Evolutionary conservation across 352 stramenopile genomes (phyloP), one percentile per base, ranked within the genome.

Genomic region (Pythium biforme): DNA sequence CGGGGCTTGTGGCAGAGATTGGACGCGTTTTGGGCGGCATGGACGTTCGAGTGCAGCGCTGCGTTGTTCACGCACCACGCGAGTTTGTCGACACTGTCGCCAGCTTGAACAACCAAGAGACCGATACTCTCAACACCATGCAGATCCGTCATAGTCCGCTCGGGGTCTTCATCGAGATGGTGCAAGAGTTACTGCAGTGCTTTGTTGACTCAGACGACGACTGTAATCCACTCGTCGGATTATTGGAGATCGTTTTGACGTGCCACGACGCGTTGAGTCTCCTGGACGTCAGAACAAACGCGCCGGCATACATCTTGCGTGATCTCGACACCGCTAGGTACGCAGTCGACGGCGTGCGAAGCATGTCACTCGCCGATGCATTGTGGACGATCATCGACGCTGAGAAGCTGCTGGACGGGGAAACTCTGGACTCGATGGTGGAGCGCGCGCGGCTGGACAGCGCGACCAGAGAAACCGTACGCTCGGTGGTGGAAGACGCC

Each of bases 201-300:
- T 40, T 26, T 12, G 20, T 33, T 6, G n/a, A 3, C 3, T 39
- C 20, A 6, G 48, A 49, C 0, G 40, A 47, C 4, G 23, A 37
- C 4, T 20, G 10, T 1, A 55, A 55, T 26, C 47, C 37, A 9
- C 33, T 63, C 1, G 27, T 12, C 10, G 52, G 50, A 22, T 29
- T 27, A 6, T 15, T 59, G n/a, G 26, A 40, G 10, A 14, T 45
- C 48, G 62, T 48, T 0, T 4, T 64, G 20, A n/a, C 7, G 3
- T 69, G 55, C 12, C 20, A 47, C 27, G 61, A 68, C 19, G 27
- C 57, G 1, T 20, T 59, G n/a, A 31, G 45, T 45, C 29, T 62
- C 1, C 33, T 62, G 3, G 41, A 25, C 7, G 14, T 45, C 20
- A 33, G 11, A 33, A 56, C 43, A 15, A 8, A 10, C 7, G 33